Evolutionary conservation across 176 grass and related monocot species (phyloP), one percentile per base, ranked within the genome.

Genomic region (Rhynchospora tenuis): DNA sequence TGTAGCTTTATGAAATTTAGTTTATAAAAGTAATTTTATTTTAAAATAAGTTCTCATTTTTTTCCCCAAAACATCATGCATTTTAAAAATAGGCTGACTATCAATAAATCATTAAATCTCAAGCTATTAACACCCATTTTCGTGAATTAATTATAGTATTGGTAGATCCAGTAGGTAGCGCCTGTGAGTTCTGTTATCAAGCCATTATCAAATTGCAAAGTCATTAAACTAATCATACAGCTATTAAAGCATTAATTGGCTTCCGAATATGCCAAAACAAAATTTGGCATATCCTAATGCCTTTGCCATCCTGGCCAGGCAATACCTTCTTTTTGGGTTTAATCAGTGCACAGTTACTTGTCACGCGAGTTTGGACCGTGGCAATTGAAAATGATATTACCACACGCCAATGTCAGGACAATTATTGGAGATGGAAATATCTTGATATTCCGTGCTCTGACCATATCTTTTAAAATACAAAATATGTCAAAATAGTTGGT

Each of bases 301-400:
- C 29, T 13, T 81, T 81, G 50, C 78, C 33, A 45, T 81, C 50
- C 75, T 79, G 50, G 22, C 56, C 12, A 44, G 56, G 19, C 11
- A 15, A 44, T 81, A 46, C 64, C 19, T 50, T 10, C 38, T 27
- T 61, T 64, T 9, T 62, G 78, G 19, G 59, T 79, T 20, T 58
- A 15, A 56, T 78, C 54, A 31, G 26, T 8, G 16, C 70, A 73
- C 45, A 73, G 29, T 45, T 45, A 17, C 14, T 24, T 63, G 42
- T 61, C 79, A 81, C 58, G 60, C 79, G 38, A 13, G 42, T 81
- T 59, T 64, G 22, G 59, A 81, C 59, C 42, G 9, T 38, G 16
- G 43, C 56, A 42, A 23, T 81, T 81, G 78, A 81, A 62, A 81
- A 23, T 6, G 78, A 81, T 63, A 60, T 85, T 59, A 77, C 57